Percentiles rank a stretch among this genome's conserved stretches.
Conservation (phyloP, 768 basidiomycete genomes). For the Dacryopinax spathularia region DNA sequence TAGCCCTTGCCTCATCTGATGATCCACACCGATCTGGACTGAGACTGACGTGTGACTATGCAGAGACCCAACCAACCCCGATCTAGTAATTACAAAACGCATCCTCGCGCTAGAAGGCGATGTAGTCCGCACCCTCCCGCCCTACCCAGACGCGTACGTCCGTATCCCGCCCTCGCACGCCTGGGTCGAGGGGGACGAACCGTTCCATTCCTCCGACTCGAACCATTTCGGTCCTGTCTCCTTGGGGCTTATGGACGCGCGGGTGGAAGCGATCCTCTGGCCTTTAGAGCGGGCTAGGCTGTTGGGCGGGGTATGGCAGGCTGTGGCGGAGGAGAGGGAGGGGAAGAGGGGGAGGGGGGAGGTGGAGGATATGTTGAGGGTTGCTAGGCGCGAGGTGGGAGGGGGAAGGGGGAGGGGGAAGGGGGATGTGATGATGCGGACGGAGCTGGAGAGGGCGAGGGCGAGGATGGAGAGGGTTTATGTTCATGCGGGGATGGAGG, state of each 20-base stretch:
- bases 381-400: no score
- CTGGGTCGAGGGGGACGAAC: conserved; percentile 28
- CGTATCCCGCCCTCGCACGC: conserved; percentile 24
- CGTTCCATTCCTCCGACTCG: conserved; percentile 21
- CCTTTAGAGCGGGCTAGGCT: conserved; percentile 15
- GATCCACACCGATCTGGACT: background rate
- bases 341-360: background rate
- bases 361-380: background rate
- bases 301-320: background rate
- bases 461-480: background rate
- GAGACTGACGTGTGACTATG: background rate
- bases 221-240: conserved; percentile 27
- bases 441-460: background rate
- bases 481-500: background rate
- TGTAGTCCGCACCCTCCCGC: conserved; percentile 14
- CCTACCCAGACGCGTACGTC: conserved; percentile 15
- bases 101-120: conserved; percentile 26
- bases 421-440: background rate
- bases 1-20: background rate
- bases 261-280: conserved; percentile 23
- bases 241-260: conserved; percentile 21
- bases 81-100: conserved; percentile 24
- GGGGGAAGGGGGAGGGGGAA: background rate
- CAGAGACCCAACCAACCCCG: conserved; percentile 25
- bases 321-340: background rate